Percentiles rank a stretch among this genome's conserved stretches.
These are phyloP conservation scores for Dactylis glomerata DNA, from an alignment of 176 grass and related monocot species.

Conservation along the genomic window DNA sequence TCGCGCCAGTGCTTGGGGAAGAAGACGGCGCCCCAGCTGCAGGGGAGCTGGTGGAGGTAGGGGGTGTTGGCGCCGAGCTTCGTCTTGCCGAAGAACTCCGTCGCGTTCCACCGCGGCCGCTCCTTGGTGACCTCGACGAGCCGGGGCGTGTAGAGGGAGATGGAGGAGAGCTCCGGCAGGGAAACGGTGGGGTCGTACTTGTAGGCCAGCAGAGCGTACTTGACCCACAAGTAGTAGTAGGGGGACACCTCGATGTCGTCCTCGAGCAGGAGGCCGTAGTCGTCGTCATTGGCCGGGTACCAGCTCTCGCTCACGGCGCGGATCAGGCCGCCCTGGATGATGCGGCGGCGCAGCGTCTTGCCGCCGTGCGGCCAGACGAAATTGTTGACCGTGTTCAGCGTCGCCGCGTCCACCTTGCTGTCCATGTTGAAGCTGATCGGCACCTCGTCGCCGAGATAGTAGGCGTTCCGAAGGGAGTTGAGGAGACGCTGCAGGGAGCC, in stretches of 20 bases:
- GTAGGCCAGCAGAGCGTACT: conserved; percentile 87
- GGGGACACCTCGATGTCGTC: conserved; percentile 99
- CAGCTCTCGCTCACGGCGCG: conserved; percentile 97
- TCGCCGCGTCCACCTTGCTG: conserved; percentile 78
- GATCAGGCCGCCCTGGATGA: conserved; percentile 95
- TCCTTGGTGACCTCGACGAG: conserved; percentile 90
- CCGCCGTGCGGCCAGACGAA: conserved; percentile 77
- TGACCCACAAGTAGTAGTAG: conserved; percentile 96
- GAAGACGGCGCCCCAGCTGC: conserved; percentile 99
- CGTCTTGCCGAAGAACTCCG: conserved; percentile 58
- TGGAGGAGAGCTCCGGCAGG: conserved; percentile 76
- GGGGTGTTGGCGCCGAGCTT: conserved; percentile 85
- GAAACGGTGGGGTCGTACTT: conserved; percentile 72
- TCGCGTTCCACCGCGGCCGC: conserved; percentile 79
- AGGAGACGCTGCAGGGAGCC: conserved; percentile 64
- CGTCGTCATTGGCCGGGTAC: conserved; percentile 75
- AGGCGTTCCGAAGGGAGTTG: conserved; percentile 53
- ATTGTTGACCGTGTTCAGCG: conserved; percentile 51
- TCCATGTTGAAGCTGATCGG: conserved; percentile 98
- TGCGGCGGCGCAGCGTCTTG: conserved; percentile 73
- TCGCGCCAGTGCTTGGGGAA: conserved; percentile 99
- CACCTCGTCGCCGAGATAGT: conserved; percentile 86
- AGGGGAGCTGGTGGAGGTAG: conserved; percentile 93
- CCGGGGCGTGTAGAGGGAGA: conserved; percentile 96
- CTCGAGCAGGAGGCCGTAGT: conserved; percentile 89